phyloP scores from a whole-genome alignment of 140 eudicot species.

The Erigeron philadelphicus region DNA sequence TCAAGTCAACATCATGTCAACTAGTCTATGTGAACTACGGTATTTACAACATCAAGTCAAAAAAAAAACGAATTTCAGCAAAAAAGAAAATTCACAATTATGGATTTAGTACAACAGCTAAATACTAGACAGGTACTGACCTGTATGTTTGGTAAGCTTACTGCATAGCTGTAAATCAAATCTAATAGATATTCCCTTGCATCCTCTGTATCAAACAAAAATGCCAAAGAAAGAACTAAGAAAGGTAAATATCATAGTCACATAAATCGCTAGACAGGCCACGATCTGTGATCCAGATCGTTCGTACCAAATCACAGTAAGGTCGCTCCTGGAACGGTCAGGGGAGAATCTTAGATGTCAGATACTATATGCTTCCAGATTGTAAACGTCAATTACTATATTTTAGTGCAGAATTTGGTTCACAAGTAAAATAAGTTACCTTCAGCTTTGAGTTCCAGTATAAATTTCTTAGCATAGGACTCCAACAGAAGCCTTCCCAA shows the following conservation, averaged over 20 bases:
- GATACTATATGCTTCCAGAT: background rate
- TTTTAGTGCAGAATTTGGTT: constrained; percentile 1
- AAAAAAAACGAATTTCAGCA: background rate
- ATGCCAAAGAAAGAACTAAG: background rate
- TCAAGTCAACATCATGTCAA: background rate
- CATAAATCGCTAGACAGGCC: background rate
- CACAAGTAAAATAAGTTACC: constrained; percentile 35
- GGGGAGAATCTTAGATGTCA: too few species aligned
- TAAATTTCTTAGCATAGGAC: constrained; percentile 48
- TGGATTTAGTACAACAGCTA: constrained; percentile 39
- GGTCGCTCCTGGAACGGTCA: too few species aligned
- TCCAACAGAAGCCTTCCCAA: constrained; percentile 72
- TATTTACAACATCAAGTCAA: background rate
- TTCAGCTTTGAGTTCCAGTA: constrained; percentile 42
- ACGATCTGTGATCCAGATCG: background rate
- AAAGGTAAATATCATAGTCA: constrained; percentile 19
- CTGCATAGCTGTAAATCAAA: constrained; percentile 51
- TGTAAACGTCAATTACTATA: background rate
- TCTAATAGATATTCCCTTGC: constrained; percentile 44
- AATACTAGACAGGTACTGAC: constrained; percentile 58
- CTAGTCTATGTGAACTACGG: background rate
- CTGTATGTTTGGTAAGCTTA: constrained; percentile 56
- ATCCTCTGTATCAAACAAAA: constrained; percentile 37
- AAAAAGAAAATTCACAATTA: constrained; percentile 12
- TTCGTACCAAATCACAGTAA: too few species aligned